Evolutionary conservation across 352 stramenopile species (phyloP).

Genomic region (Pythium phragmitis): DNA sequence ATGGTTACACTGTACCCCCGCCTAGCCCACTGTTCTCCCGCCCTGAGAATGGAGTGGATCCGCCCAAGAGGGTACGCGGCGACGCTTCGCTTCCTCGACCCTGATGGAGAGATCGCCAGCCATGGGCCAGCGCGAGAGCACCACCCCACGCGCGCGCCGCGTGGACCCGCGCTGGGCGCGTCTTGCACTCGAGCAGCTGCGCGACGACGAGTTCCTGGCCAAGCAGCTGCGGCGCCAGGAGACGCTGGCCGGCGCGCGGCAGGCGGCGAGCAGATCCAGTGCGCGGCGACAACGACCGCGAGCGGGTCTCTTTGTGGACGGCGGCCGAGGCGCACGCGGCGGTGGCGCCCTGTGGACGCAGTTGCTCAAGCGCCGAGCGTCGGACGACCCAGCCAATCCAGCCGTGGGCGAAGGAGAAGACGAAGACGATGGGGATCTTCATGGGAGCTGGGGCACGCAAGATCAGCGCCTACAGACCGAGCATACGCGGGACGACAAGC

Average conservation of each 20-base stretch:
- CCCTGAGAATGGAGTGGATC: background rate
- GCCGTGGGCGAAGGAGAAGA: constrained; percentile 14
- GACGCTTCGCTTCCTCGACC: background rate
- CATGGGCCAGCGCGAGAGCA: constrained; percentile 25
- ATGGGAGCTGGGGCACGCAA: constrained; percentile 7
- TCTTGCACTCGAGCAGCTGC: constrained; percentile 58
- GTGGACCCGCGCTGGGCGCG: constrained; percentile 65
- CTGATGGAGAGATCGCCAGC: no score
- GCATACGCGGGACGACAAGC: constrained; percentile 33
- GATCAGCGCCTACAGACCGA: background rate
- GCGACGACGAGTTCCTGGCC: constrained; percentile 64
- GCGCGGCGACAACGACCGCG: background rate
- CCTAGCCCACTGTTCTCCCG: no score
- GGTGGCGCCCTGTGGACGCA: constrained; percentile 17
- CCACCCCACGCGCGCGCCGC: constrained; percentile 26
- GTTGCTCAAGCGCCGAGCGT: constrained; percentile 18
- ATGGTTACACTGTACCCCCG: no score
- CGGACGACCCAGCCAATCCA: background rate
- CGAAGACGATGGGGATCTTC: constrained; percentile 17
- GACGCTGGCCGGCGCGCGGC: constrained; percentile 36
- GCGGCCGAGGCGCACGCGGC: background rate
- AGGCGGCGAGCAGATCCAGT: constrained; percentile 2
- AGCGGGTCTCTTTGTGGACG: constrained; percentile 36
- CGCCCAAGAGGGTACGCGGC: background rate
- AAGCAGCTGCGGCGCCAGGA: constrained; percentile 69